Evolutionary conservation across 2,329 filamentous ascomycete genomes (phyloP).

Genomic region (Pezizomycotina sp.): DNA sequence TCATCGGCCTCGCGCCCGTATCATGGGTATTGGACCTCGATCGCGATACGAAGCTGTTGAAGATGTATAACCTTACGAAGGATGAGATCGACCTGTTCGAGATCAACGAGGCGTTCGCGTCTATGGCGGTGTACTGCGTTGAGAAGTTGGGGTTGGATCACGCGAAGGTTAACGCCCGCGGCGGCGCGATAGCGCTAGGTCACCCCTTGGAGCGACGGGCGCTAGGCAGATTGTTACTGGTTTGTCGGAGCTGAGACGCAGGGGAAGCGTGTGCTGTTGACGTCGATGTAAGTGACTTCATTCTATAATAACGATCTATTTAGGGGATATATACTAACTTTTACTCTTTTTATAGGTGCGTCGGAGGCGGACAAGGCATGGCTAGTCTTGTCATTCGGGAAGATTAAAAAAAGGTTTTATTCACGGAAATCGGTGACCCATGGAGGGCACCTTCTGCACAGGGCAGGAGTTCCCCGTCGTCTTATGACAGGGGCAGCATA

Average conservation of each 20-base stretch:
- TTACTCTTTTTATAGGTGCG: slow-evolving; percentile 28
- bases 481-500: no score
- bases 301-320: no score
- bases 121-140: slow-evolving; percentile 90
- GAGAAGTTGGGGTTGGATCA: slow-evolving; percentile 53
- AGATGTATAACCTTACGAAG: slow-evolving; percentile 58
- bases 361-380: slow-evolving; percentile 54
- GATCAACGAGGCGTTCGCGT: slow-evolving; percentile 94
- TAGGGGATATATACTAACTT: slow-evolving; percentile 35
- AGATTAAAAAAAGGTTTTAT: no score
- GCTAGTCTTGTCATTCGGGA: slow-evolving; percentile 50
- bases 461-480: no score
- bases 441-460: no score
- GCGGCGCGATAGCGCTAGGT: slow-evolving; percentile 67
- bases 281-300: no score
- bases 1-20: slow-evolving; percentile 77
- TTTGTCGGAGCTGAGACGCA: slow-evolving; percentile 64
- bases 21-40: slow-evolving; percentile 89
- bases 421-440: no score
- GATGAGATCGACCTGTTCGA: slow-evolving; percentile 80
- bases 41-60: slow-evolving; percentile 66
- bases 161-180: slow-evolving; percentile 64
- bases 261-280: slow-evolving; percentile 81
- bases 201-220: slow-evolving; percentile 68
- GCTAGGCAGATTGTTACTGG: slow-evolving; percentile 75